Evolutionary conservation across 2,329 filamentous ascomycete species (phyloP), one percentile per base, ranked within the genome.

Genomic region (Colletotrichum sp.): DNA sequence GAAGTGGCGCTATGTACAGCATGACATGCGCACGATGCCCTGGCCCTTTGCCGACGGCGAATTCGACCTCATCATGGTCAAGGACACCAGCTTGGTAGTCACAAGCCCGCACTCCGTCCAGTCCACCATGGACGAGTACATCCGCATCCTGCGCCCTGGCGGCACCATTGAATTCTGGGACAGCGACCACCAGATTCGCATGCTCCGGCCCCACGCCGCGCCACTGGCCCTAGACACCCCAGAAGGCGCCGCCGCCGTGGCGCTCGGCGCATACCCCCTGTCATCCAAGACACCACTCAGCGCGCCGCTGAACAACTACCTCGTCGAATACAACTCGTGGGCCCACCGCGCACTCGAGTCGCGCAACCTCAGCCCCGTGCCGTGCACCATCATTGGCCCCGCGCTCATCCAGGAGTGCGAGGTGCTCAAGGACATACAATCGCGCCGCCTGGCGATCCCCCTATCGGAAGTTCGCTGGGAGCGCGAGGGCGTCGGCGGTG

Each of bases 131-230:
- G 93, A 95, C 78, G 95, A 98, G 82, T 94, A 93, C 77, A 86
- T 96, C 62, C 94, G 96, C 21, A 86, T 98, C 15, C 87, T 98
- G 44, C 92, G 90, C 78, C 93, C 94, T 0, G 95, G 95, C 18
- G 96, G 96, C 6, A 92, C 92, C 3, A 81, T 98, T 30, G 96
- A 98, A 82, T 89, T 98, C 18, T 98, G 96, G 96, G 96, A 98
- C 78, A 94, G 94, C 7, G 96, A 98, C 84, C 92, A 96, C 82
- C 91, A 93, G 15, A 92, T 98, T 78, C 94, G 96, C 79, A 96
- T 96, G 83, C 89, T 99, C 32, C 89, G 95, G 67, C 95, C 95
- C 4, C 95, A 97, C 82, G 92, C 94, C 3, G 92, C 93, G 4
- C 90, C 90, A 16, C 87, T 90, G 26, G 24, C 64, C 12, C 15